A percentile compares a stretch with the other conserved stretches of the same genome.
phyloP scores from a whole-genome alignment of 2,329 filamentous ascomycete species.

The Claviceps sp. region DNA sequence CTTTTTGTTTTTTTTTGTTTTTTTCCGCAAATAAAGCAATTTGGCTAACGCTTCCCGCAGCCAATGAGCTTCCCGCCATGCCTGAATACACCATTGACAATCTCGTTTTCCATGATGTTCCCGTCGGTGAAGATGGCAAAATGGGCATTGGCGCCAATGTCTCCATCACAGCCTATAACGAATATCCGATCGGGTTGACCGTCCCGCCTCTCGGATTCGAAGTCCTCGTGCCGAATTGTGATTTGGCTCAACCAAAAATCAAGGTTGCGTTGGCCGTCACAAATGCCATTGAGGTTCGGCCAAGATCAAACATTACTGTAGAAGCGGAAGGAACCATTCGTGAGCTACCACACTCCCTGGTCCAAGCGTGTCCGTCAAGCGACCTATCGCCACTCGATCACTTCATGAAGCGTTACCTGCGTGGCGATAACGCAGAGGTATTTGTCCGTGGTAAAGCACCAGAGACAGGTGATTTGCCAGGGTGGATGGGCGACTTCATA shows the following conservation, averaged over 20 bases:
- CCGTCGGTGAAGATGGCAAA: conserved; percentile 28
- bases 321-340: conserved; percentile 60
- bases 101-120: conserved; percentile 67
- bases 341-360: conserved; percentile 61
- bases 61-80: conserved; percentile 58
- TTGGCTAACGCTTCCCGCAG: conserved; percentile 30
- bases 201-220: conserved; percentile 75
- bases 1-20: not conserved
- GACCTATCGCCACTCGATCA: conserved; percentile 72
- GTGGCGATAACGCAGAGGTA: conserved; percentile 63
- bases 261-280: conserved; percentile 66
- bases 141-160: conserved; percentile 71
- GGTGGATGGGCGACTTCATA: conserved; percentile 71
- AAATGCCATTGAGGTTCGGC: conserved; percentile 50
- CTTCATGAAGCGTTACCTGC: conserved; percentile 68
- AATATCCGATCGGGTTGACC: conserved; percentile 63
- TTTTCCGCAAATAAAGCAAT: conserved; percentile 4
- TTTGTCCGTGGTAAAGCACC: conserved; percentile 69
- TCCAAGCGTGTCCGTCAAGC: conserved; percentile 59
- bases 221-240: conserved; percentile 73
- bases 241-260: conserved; percentile 57
- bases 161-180: conserved; percentile 57
- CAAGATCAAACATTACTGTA: conserved; percentile 53
- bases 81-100: conserved; percentile 73
- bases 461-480: conserved; percentile 54